Evolutionary conservation across 371 early-diverging fungal species (phyloP).

Genomic region (Mortierella sp.): DNA sequence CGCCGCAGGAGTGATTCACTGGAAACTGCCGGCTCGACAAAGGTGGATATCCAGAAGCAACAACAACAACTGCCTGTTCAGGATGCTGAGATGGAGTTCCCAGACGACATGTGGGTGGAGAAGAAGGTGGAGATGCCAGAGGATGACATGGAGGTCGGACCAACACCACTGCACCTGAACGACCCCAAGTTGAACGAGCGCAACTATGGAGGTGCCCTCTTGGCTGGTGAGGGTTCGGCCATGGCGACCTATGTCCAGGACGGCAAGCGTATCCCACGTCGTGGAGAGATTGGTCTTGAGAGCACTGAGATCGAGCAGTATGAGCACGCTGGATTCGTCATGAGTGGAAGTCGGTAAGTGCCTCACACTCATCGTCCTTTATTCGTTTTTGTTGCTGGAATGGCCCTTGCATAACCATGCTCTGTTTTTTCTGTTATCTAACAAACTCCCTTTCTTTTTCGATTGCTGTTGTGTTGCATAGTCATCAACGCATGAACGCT

Average conservation of each 20-base stretch:
- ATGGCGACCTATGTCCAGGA: constrained; percentile 91
- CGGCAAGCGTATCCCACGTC: constrained; percentile 96
- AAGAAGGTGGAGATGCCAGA: constrained; percentile 72
- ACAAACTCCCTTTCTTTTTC: neutral
- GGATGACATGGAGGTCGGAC: constrained; percentile 76
- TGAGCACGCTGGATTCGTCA: constrained; percentile 94
- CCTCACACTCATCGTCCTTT: neutral
- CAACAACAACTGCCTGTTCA: neutral
- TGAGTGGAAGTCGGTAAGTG: constrained; percentile 92
- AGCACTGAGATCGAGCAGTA: constrained; percentile 86
- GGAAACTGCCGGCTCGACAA: neutral
- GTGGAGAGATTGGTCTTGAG: constrained; percentile 96
- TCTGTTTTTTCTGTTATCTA: neutral
- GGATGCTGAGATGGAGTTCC: constrained; percentile 58
- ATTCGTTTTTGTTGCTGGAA: neutral
- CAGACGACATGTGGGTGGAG: constrained; percentile 73
- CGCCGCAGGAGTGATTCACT: neutral
- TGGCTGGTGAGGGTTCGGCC: constrained; percentile 87
- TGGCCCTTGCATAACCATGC: neutral
- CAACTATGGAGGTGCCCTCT: constrained; percentile 84
- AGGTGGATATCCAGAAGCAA: neutral
- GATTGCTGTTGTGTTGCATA: constrained; percentile 31
- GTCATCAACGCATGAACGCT: constrained; percentile 95
- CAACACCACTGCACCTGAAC: constrained; percentile 65
- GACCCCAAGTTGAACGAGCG: constrained; percentile 69